phyloP scores from a whole-genome alignment of 768 basidiomycete genomes.

The Heimioporus sp. region DNA sequence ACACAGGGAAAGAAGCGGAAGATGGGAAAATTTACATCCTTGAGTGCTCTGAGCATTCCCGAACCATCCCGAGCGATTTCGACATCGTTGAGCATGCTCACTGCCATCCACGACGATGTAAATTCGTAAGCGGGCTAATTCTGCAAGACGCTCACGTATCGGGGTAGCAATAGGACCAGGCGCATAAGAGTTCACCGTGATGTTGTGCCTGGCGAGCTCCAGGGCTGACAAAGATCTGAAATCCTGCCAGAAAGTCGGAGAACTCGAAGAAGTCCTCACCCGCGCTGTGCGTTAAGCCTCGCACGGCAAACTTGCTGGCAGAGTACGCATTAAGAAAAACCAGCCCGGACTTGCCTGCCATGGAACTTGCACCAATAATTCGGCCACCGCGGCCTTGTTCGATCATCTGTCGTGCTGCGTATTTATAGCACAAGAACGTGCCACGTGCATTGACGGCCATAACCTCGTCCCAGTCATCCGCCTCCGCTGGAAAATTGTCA shows the following conservation, averaged over 20 bases:
- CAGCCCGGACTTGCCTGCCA: neutral
- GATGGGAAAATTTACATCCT: no score
- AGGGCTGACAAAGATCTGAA: neutral
- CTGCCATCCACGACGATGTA: no score
- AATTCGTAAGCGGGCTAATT: no score
- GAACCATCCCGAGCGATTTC: no score
- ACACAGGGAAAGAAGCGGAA: no score
- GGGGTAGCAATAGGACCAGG: conserved; percentile 34
- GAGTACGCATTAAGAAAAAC: conserved; percentile 17
- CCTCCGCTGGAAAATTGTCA: neutral
- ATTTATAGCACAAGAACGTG: conserved; percentile 57
- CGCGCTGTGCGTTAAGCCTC: conserved; percentile 36
- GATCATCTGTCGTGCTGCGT: conserved; percentile 63
- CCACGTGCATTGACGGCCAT: conserved; percentile 48
- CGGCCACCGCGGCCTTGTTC: conserved; percentile 44
- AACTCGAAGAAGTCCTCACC: conserved; percentile 29
- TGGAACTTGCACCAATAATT: conserved; percentile 42
- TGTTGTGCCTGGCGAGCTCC: conserved; percentile 16
- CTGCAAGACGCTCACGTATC: no score
- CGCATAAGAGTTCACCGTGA: conserved; percentile 37
- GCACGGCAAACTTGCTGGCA: conserved; percentile 36
- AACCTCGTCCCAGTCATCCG: conserved; percentile 1
- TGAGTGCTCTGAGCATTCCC: no score
- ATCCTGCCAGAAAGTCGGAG: no score
- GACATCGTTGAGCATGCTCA: no score